Evolutionary conservation across 2,329 filamentous ascomycete genomes (phyloP).

Genomic region (Verticillium nubilum): DNA sequence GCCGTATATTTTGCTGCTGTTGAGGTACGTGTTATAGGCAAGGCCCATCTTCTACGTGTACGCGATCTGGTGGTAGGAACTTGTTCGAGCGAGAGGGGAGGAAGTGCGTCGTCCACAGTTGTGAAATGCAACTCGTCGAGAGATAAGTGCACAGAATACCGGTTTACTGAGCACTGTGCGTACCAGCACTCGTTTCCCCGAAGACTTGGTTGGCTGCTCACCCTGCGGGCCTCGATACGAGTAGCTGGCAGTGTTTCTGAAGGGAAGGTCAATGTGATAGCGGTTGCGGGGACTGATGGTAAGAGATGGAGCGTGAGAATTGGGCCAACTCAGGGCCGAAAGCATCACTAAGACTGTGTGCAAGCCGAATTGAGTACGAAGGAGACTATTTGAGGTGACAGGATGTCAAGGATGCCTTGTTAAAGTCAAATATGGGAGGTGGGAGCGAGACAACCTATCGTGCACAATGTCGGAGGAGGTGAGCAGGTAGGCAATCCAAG

Average conservation of each 20-base stretch:
- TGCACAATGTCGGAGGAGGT: background rate
- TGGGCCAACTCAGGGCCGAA: no score
- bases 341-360: no score
- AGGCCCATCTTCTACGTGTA: conserved; percentile 62
- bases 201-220: no score
- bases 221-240: no score
- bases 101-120: no score
- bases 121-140: background rate
- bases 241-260: no score
- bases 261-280: no score
- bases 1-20: conserved; percentile 80
- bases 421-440: background rate
- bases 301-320: no score
- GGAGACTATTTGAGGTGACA: no score
- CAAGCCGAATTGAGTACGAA: no score
- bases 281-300: no score
- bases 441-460: background rate
- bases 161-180: background rate
- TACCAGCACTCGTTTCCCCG: background rate
- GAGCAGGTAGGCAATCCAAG: background rate
- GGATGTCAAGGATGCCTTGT: no score
- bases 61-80: background rate
- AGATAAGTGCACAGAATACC: background rate
- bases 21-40: conserved; percentile 86
- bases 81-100: background rate